phyloP scores from a whole-genome alignment of 139 green algal species.

The Marvania coccoides region DNA sequence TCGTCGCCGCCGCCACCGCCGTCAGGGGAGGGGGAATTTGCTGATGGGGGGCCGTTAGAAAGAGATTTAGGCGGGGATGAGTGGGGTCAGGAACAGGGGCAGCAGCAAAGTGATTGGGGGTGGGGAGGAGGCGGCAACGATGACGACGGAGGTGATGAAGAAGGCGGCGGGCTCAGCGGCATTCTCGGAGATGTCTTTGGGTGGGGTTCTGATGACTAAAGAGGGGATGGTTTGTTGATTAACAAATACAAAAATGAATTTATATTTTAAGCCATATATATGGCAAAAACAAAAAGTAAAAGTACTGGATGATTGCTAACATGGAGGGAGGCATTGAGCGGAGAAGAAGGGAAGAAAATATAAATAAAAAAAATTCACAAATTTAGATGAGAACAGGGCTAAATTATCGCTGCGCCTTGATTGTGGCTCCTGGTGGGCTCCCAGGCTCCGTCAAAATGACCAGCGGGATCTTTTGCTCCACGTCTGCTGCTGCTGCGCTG shows the following conservation, averaged over 20 bases:
- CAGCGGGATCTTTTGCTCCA: neutral
- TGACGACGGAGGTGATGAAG: neutral
- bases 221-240: neutral
- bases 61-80: slow-evolving; percentile 25
- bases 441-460: neutral
- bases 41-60: slow-evolving; percentile 4
- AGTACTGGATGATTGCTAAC: neutral
- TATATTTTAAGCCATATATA: neutral
- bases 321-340: neutral
- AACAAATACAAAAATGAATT: neutral
- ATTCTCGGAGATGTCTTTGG: slow-evolving; percentile 4
- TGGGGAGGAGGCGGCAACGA: neutral
- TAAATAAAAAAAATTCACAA: neutral
- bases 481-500: neutral
- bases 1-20: neutral
- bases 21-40: neutral
- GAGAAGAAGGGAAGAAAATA: neutral
- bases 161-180: slow-evolving; percentile 11
- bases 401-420: too few relatives aligned
- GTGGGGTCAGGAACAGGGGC: neutral
- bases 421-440: too few relatives aligned
- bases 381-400: too few relatives aligned
- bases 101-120: neutral
- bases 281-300: neutral
- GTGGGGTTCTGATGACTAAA: neutral